Base-by-base conservation (phyloP, 1,284 basidiomycete genomes). In the Melampsora abietis-canadensis region DNA sequence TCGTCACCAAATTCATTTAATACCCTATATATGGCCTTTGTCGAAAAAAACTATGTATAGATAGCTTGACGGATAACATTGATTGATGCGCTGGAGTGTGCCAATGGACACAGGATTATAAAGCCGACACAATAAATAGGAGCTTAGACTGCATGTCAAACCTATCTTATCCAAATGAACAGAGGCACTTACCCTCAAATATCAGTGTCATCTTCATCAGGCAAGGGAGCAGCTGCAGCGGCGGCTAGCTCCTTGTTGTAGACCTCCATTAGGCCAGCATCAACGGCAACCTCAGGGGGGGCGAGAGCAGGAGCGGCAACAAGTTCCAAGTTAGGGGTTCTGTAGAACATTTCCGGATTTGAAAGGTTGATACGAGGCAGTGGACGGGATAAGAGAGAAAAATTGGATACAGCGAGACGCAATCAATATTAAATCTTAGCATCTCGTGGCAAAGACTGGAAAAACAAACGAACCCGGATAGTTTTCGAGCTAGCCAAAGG, bases 401-500 rank as follows among this genome's bases (percentile, higher is more conserved):
- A 17, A 24, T 3, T 21, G 54, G 6, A 15, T 12, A 17, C 14
- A 14, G 40, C 0, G 14, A 17, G 14, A 44, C 40, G 14, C 40
- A 44, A 44, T 44, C 15, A 44, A 44, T 44, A 4, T 44, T 15
- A 4, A 15, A 15, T 17, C 40, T 4, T 37, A 12, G 34, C 34
- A 15, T 44, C 40, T 10, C 24, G 47, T 21, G 8, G 44, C 7
- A 54, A 66, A 31, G 17, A 8, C 3, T 17, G 17, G 27, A 27
- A 27, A 27, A 34, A 44, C 21, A 62, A 46, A 61, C 40, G n/a
- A 66, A 75, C 72, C 94, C 96, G 79, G 95, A 93, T 77, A 99
- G 87, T 86, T 98, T 99, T 85, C 94, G 89, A 72, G 93, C 95
- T 82, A 98, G 87, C 96, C 96, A 98, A 78, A 98, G 88, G 92